These are phyloP conservation scores for Ustilago sp. DNA, from an alignment of 1,284 basidiomycete genomes.

Conservation along the genomic window DNA sequence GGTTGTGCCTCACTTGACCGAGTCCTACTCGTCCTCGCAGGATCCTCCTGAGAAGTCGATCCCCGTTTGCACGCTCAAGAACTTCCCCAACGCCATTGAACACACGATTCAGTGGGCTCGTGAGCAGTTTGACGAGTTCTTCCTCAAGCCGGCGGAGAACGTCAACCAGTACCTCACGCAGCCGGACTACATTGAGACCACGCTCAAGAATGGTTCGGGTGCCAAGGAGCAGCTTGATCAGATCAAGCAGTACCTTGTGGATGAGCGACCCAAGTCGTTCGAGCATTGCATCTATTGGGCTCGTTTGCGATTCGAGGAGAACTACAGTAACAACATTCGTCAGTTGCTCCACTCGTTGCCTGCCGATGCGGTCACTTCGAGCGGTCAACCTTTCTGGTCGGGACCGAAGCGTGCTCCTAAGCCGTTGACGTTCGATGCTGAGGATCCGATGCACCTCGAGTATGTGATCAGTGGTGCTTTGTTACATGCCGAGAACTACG, in stretches of 20 bases:
- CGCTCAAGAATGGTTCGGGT: slow-evolving; percentile 77
- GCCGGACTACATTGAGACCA: slow-evolving; percentile 92
- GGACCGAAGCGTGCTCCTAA: slow-evolving; percentile 99
- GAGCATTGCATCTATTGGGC: slow-evolving; percentile 99
- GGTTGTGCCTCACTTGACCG: slow-evolving; percentile 92
- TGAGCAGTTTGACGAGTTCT: slow-evolving; percentile 90
- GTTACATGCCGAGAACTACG: slow-evolving; percentile 98
- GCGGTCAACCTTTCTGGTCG: slow-evolving; percentile 81
- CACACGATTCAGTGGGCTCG: slow-evolving; percentile 98
- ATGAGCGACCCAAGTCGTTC: slow-evolving; percentile 91
- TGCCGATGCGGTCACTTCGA: slow-evolving; percentile 87
- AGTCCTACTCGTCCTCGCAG: slow-evolving; percentile 97
- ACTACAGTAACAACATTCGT: slow-evolving; percentile 92
- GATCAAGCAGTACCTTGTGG: slow-evolving; percentile 89
- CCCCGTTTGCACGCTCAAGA: slow-evolving; percentile 98
- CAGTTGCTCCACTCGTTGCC: slow-evolving; percentile 95
- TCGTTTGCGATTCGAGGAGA: slow-evolving; percentile 92
- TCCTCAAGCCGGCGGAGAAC: slow-evolving; percentile 92
- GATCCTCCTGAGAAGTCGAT: slow-evolving; percentile 99
- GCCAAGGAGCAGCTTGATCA: slow-evolving; percentile 79
- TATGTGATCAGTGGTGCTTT: slow-evolving; percentile 96
- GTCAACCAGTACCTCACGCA: slow-evolving; percentile 98
- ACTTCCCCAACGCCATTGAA: slow-evolving; percentile 98
- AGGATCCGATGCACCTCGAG: slow-evolving; percentile 83
- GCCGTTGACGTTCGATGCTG: slow-evolving; percentile 80